Conservation (phyloP, 75 land plant species). For the Sequoia sempervirens region DNA sequence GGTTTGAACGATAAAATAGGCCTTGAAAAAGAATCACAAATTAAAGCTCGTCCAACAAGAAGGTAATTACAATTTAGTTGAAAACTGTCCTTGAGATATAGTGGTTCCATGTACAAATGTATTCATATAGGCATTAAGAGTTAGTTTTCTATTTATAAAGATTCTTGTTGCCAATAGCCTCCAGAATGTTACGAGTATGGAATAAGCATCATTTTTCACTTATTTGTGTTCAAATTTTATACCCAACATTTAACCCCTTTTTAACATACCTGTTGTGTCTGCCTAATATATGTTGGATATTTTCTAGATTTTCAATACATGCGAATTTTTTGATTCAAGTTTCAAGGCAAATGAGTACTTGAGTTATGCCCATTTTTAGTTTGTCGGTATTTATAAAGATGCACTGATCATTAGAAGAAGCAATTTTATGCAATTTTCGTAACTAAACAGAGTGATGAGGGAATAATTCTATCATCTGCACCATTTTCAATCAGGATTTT, state of each 20-base stretch:
- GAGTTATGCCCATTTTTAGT: neutral
- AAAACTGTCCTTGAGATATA: neutral
- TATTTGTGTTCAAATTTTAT: neutral
- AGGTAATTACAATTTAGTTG: conserved; percentile 36
- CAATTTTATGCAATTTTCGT: neutral
- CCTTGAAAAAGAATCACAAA: conserved; percentile 93
- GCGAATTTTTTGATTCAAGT: neutral
- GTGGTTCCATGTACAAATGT: neutral
- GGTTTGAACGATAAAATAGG: conserved; percentile 99
- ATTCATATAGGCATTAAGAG: neutral
- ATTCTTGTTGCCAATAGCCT: neutral
- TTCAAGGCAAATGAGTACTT: neutral
- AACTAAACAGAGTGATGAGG: neutral
- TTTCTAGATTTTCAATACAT: neutral
- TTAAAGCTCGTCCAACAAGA: conserved; percentile 88
- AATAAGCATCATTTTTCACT: neutral
- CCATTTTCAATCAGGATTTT: neutral
- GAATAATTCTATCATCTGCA: neutral
- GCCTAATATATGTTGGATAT: neutral
- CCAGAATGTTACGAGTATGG: neutral
- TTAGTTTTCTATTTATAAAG: neutral
- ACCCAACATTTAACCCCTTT: neutral
- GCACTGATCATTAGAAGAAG: neutral
- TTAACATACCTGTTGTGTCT: neutral
- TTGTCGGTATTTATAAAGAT: neutral